Evolutionary conservation across 495 filamentous ascomycete species (phyloP).

Genomic region (Aspergillus bridgeri): DNA sequence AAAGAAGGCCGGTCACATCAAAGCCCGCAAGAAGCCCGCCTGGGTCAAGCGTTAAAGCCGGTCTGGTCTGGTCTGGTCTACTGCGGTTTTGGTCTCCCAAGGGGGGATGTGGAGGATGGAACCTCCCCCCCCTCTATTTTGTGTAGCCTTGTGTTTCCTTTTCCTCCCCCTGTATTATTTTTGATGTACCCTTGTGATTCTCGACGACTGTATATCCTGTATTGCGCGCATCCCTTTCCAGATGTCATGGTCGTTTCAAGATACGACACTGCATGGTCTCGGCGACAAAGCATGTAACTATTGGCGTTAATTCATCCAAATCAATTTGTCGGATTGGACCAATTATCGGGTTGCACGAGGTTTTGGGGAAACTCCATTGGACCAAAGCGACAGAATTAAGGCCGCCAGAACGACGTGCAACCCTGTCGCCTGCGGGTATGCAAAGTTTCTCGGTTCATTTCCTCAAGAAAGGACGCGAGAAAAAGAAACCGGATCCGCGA

Average conservation of each 20-base stretch:
- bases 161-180: conserved; percentile 26
- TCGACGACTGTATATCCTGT: conserved; percentile 21
- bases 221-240: conserved; percentile 12
- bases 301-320: conserved; percentile 20
- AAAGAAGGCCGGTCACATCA: conserved; percentile 94
- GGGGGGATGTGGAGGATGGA: conserved; percentile 7
- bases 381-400: not conserved
- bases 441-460: not conserved
- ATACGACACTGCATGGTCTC: conserved; percentile 21
- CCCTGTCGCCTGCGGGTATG: not conserved
- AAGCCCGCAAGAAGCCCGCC: conserved; percentile 95
- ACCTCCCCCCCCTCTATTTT: not conserved
- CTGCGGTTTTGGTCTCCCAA: conserved; percentile 5
- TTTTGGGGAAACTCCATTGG: conserved; percentile 5
- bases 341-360: conserved; percentile 15
- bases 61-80: conserved; percentile 8
- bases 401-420: not conserved
- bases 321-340: conserved; percentile 13
- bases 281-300: conserved; percentile 25
- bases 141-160: conserved; percentile 16
- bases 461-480: not conserved
- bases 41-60: conserved; percentile 78
- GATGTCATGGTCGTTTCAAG: conserved; percentile 21
- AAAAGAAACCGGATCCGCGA: not conserved
- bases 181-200: conserved; percentile 13